Conservation (phyloP, 108 stramenopile species). For the Epipyxis sp. region DNA sequence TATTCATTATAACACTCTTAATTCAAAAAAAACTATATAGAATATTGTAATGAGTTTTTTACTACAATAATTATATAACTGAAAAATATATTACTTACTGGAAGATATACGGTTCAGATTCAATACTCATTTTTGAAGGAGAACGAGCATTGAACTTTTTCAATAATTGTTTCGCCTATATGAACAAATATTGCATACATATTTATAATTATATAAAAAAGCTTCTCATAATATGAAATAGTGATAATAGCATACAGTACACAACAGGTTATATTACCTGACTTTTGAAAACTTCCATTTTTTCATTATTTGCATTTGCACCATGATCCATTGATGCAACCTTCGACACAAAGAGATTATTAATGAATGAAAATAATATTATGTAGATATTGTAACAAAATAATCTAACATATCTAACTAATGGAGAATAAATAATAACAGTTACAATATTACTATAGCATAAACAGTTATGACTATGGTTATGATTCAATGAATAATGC, state of each 20-base stretch:
- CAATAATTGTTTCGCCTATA: conserved; percentile 54
- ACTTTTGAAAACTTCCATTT: conserved; percentile 40
- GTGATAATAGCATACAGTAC: not conserved
- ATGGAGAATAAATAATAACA: too few species aligned
- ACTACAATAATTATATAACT: conserved; percentile 69
- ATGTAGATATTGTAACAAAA: too few species aligned
- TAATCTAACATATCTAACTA: too few species aligned
- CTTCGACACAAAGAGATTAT: not conserved
- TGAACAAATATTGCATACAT: not conserved
- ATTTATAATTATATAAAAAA: too few species aligned
- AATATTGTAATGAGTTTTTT: too few species aligned
- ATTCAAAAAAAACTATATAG: too few species aligned
- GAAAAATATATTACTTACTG: conserved; percentile 77
- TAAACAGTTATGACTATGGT: conserved; percentile 35
- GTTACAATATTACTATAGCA: not conserved
- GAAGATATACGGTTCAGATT: conserved; percentile 57
- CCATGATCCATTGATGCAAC: conserved; percentile 25
- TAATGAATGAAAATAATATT: not conserved
- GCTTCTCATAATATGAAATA: not conserved
- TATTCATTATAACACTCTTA: too few species aligned
- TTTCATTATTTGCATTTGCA: not conserved
- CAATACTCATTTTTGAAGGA: conserved; percentile 55
- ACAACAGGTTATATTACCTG: conserved; percentile 34
- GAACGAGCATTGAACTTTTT: conserved; percentile 50
- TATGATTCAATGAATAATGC: conserved; percentile 43